These are phyloP conservation scores for Fonsecaea erecta DNA, from an alignment of 2,329 filamentous ascomycete genomes.

Conservation along the genomic window DNA sequence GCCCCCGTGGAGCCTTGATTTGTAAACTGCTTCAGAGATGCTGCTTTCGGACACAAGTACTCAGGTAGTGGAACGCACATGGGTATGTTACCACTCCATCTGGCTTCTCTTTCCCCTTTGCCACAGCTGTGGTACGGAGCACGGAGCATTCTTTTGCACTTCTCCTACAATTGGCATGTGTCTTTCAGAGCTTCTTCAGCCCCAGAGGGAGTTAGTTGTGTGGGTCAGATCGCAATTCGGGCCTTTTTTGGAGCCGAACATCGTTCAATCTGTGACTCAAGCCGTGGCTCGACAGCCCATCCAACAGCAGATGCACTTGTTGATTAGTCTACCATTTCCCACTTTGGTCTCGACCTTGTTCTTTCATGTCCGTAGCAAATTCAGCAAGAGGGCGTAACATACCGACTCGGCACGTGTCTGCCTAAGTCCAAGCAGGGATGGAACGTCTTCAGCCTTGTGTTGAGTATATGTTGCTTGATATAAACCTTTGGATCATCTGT, in stretches of 20 bases:
- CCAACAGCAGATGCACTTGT: not conserved
- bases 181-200: not conserved
- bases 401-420: not conserved
- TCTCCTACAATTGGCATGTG: not conserved
- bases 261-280: not conserved
- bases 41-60: not conserved
- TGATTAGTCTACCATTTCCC: not conserved
- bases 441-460: not conserved
- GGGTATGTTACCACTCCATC: not conserved
- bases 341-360: not conserved
- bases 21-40: not conserved
- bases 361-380: not conserved
- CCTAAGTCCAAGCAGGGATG: not conserved
- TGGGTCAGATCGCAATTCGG: conserved; percentile 6
- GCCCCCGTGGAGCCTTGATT: conserved; percentile 2
- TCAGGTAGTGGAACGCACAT: not conserved
- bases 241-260: conserved; percentile 6
- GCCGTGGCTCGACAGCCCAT: not conserved
- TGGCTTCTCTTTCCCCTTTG: not conserved
- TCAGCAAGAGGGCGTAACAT: not conserved
- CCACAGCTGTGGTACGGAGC: not conserved
- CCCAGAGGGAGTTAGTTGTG: not conserved
- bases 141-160: not conserved
- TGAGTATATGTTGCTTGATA: not conserved
- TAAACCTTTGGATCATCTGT: not conserved